phyloP scores from a whole-genome alignment of 768 basidiomycete species.

The Hygrocybe punicea region DNA sequence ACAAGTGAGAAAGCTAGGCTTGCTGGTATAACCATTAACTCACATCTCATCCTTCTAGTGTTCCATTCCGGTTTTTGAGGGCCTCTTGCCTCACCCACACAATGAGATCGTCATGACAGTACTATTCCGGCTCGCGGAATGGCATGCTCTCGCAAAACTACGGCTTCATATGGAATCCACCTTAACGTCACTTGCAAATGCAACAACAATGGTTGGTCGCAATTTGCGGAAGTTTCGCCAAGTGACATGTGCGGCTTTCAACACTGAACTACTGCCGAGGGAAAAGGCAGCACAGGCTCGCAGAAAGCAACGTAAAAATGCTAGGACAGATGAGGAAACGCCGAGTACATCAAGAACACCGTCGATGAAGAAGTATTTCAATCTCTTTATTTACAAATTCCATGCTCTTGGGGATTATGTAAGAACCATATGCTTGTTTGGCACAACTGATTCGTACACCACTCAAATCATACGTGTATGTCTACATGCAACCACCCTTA shows the following conservation, averaged over 20 bases:
- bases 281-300: slow-evolving; percentile 23
- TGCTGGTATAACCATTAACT: slow-evolving; percentile 1
- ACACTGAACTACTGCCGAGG: slow-evolving; percentile 22
- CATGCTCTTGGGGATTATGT: slow-evolving; percentile 31
- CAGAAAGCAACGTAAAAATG: slow-evolving; percentile 1
- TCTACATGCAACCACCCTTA: background rate
- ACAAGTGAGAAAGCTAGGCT: slow-evolving; percentile 21
- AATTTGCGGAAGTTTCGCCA: slow-evolving; percentile 22
- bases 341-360: too few relatives aligned
- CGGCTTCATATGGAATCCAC: slow-evolving; percentile 38
- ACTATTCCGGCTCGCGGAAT: slow-evolving; percentile 31
- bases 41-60: slow-evolving; percentile 24
- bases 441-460: slow-evolving; percentile 32
- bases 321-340: background rate
- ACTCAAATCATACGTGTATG: slow-evolving; percentile 27
- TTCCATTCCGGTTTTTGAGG: slow-evolving; percentile 37
- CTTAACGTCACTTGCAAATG: slow-evolving; percentile 20
- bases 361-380: slow-evolving; percentile 12
- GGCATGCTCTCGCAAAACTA: slow-evolving; percentile 43
- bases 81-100: slow-evolving; percentile 28
- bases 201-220: slow-evolving; percentile 26
- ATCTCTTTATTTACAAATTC: slow-evolving; percentile 28
- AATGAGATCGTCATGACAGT: slow-evolving; percentile 30
- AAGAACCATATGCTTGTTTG: slow-evolving; percentile 16
- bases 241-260: slow-evolving; percentile 15